phyloP scores from a whole-genome alignment of 371 early-diverging fungal genomes.

The Dinochytrium kinnereticum region DNA sequence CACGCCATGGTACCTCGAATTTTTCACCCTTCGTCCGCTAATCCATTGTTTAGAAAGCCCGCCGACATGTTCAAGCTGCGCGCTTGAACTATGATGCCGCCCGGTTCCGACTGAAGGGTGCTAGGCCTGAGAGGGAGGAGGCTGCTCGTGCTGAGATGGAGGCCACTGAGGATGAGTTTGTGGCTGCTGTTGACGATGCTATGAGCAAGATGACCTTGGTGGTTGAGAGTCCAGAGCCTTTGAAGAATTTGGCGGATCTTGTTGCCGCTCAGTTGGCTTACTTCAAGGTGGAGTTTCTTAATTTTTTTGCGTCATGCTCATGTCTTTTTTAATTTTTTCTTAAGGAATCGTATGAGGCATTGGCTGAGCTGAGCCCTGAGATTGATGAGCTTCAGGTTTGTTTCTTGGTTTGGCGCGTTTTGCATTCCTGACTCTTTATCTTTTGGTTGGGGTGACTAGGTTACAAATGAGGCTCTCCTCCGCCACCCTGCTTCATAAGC shows the following conservation, averaged over 20 bases:
- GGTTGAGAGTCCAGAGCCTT: conserved; percentile 86
- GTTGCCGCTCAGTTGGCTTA: conserved; percentile 86
- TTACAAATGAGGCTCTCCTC: conserved; percentile 80
- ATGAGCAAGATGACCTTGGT: conserved; percentile 88
- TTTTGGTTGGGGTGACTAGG: conserved; percentile 1
- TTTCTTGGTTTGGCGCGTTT: neutral
- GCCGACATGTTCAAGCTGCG: conserved; percentile 77
- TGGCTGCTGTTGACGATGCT: conserved; percentile 88
- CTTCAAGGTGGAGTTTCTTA: conserved; percentile 67
- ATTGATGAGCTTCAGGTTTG: conserved; percentile 85
- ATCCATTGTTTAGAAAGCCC: conserved; percentile 64
- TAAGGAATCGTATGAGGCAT: conserved; percentile 70
- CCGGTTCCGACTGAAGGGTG: conserved; percentile 74
- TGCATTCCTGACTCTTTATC: neutral
- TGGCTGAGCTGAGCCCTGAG: conserved; percentile 81
- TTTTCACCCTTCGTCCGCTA: neutral
- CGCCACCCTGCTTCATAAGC: conserved; percentile 36
- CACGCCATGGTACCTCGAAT: conserved; percentile 63
- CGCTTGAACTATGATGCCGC: conserved; percentile 84
- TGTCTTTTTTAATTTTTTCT: neutral
- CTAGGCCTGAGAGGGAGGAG: conserved; percentile 70
- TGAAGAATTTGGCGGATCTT: conserved; percentile 81
- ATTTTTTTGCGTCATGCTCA: neutral
- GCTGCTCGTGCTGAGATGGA: conserved; percentile 80
- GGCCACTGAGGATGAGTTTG: conserved; percentile 90